Conservation (phyloP, 768 basidiomycete genomes). For the Kwoniella botswanensis region DNA sequence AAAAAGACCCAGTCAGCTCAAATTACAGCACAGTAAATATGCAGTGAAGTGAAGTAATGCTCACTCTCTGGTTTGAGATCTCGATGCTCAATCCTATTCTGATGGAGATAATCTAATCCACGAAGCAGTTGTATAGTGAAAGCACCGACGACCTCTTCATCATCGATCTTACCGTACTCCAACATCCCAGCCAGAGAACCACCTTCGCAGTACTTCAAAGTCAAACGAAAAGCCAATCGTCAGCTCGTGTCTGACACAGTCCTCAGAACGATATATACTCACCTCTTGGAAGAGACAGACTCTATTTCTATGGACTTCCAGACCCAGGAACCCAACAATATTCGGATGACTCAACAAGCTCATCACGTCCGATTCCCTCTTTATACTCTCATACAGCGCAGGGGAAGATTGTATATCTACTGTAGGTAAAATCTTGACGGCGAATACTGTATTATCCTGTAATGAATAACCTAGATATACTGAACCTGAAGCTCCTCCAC, state of each 20-base stretch:
- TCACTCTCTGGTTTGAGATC: conserved; percentile 98
- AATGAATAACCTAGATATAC: conserved; percentile 98
- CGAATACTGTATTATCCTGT: conserved; percentile 94
- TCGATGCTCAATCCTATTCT: conserved; percentile 87
- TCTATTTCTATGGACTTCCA: conserved; percentile 64
- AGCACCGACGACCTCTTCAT: conserved; percentile 91
- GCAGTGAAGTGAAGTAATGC: conserved; percentile 55
- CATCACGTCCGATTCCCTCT: conserved; percentile 96
- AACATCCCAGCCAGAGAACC: conserved; percentile 86
- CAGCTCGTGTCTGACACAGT: not conserved
- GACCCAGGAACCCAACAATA: conserved; percentile 97
- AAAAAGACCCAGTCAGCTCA: not conserved
- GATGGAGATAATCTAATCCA: conserved; percentile 90
- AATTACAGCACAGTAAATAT: conserved; percentile 22
- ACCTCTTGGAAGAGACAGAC: conserved; percentile 30
- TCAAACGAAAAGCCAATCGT: not conserved
- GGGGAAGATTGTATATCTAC: conserved; percentile 89
- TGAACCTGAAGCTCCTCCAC: conserved; percentile 98
- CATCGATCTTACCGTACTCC: conserved; percentile 93
- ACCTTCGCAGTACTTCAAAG: conserved; percentile 76
- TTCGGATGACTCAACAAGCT: conserved; percentile 97
- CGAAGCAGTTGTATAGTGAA: conserved; percentile 98
- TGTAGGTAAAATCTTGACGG: conserved; percentile 98
- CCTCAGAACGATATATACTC: not conserved
- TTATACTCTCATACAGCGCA: conserved; percentile 87